A percentile compares a stretch with the other conserved stretches of the same genome.
phyloP scores from a whole-genome alignment of 2,329 filamentous ascomycete genomes.

The Epichloe festucae region DNA sequence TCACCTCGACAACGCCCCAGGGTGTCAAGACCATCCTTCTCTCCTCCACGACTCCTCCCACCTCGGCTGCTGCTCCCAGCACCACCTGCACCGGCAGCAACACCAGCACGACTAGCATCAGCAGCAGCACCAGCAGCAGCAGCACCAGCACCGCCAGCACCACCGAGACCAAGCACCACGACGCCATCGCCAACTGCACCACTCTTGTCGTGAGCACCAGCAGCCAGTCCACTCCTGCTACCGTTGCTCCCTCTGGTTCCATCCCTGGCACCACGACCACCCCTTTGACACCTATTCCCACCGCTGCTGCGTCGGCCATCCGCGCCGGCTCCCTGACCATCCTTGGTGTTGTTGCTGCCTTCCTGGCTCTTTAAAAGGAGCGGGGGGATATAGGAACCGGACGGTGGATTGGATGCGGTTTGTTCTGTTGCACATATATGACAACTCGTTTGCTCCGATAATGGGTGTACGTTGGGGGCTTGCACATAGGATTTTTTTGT shows the following conservation, averaged over 20 bases:
- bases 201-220: slow-evolving; percentile 12
- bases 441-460: slow-evolving; percentile 12
- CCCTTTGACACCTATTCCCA: background rate
- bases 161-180: background rate
- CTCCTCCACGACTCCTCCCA: slow-evolving; percentile 10
- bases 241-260: slow-evolving; percentile 8
- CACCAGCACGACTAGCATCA: slow-evolving; percentile 9
- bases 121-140: background rate
- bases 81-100: slow-evolving; percentile 11
- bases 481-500: slow-evolving; percentile 18
- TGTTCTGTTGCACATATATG: background rate
- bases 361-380: slow-evolving; percentile 30
- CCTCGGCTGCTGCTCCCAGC: slow-evolving; percentile 11
- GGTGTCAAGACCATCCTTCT: slow-evolving; percentile 20
- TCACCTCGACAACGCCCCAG: slow-evolving; percentile 16
- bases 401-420: background rate
- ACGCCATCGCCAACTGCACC: slow-evolving; percentile 7
- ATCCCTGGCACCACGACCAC: slow-evolving; percentile 2
- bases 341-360: slow-evolving; percentile 27
- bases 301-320: slow-evolving; percentile 15
- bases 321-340: slow-evolving; percentile 26
- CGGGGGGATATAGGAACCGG: background rate
- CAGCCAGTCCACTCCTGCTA: background rate
- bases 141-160: background rate
- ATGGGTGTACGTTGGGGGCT: slow-evolving; percentile 2